phyloP scores from a whole-genome alignment of 768 basidiomycete genomes.

The Favolaschia claudopus region DNA sequence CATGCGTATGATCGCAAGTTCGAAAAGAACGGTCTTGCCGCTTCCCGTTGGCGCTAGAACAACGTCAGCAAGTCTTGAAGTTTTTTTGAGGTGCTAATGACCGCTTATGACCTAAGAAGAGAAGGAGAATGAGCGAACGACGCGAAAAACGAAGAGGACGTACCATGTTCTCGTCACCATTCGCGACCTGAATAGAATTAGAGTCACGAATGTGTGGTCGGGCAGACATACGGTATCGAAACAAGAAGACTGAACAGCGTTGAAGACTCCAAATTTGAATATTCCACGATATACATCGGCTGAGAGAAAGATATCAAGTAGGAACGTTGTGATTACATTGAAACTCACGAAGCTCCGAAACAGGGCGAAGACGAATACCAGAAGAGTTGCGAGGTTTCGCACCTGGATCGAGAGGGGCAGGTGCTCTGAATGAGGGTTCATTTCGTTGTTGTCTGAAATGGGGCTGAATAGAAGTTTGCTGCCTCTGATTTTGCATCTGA shows the following conservation, averaged over 20 bases:
- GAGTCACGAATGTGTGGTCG: neutral
- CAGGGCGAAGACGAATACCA: constrained; percentile 66
- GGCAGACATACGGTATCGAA: constrained; percentile 68
- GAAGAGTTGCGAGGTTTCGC: constrained; percentile 45
- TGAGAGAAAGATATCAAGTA: constrained; percentile 44
- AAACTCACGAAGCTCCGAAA: constrained; percentile 74
- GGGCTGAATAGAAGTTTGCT: neutral
- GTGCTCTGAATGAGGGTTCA: neutral
- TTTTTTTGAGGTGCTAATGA: constrained; percentile 29
- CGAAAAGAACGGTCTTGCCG: constrained; percentile 96
- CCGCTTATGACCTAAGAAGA: constrained; percentile 74
- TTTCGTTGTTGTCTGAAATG: neutral
- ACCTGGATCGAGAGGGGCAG: constrained; percentile 13
- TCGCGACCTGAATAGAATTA: constrained; percentile 54
- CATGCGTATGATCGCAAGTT: constrained; percentile 85
- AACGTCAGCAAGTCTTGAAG: constrained; percentile 8
- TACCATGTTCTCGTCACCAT: constrained; percentile 73
- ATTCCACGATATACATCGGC: constrained; percentile 82
- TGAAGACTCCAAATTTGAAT: constrained; percentile 92
- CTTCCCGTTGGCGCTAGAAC: constrained; percentile 91
- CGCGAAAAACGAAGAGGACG: constrained; percentile 13
- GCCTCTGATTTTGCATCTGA: neutral
- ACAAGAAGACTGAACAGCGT: constrained; percentile 87
- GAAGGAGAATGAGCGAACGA: constrained; percentile 14
- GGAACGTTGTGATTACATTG: constrained; percentile 10